Conservation (phyloP, 768 basidiomycete genomes). For the Suillus plorans region DNA sequence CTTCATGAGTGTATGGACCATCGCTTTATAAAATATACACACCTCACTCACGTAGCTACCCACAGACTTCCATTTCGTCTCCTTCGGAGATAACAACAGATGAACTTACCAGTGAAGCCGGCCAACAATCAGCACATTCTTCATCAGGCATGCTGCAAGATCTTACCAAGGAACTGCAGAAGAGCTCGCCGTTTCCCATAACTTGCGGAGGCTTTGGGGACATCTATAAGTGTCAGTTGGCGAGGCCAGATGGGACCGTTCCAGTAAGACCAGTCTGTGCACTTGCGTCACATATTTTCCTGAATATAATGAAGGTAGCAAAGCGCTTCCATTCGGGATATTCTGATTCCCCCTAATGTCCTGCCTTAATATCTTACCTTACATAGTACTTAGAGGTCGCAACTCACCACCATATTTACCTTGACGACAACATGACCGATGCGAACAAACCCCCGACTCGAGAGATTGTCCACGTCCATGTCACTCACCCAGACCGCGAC, state of each 20-base stretch:
- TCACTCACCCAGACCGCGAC: slow-evolving; percentile 13
- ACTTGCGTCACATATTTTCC: background rate
- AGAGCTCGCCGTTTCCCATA: background rate
- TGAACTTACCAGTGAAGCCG: too few species aligned
- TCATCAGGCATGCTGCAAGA: background rate
- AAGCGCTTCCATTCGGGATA: too few species aligned
- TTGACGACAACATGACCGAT: background rate
- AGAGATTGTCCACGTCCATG: slow-evolving; percentile 8
- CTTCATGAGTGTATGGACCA: background rate
- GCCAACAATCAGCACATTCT: background rate
- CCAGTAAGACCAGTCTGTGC: background rate
- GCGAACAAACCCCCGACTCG: background rate
- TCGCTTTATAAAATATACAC: background rate
- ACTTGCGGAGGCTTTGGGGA: slow-evolving; percentile 2
- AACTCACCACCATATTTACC: background rate
- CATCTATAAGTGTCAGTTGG: slow-evolving; percentile 5
- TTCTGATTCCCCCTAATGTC: too few species aligned
- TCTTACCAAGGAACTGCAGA: background rate
- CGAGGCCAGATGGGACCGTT: background rate
- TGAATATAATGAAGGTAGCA: background rate
- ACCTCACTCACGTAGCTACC: background rate
- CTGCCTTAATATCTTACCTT: background rate
- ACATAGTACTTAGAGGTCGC: too few species aligned
- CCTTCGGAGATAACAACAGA: background rate
- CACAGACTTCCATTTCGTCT: background rate